Evolutionary conservation across 305 asterid genomes (phyloP).

Genomic region (Ajuga reptans): DNA sequence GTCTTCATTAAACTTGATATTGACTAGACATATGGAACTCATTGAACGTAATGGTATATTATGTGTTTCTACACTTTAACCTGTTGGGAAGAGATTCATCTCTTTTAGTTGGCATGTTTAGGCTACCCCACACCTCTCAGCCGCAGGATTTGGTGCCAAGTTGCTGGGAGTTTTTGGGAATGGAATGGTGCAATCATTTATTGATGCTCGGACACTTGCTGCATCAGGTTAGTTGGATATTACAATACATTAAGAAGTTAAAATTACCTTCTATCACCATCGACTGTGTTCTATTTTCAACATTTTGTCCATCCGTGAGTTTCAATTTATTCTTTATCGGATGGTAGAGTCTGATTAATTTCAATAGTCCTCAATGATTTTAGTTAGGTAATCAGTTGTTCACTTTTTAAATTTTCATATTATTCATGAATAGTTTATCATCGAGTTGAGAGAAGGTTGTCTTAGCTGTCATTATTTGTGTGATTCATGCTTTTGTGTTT

Average conservation of each 20-base stretch:
- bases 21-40: slow-evolving; percentile 3
- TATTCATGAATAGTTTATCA: slow-evolving; percentile 15
- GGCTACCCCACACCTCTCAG: slow-evolving; percentile 93
- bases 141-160: slow-evolving; percentile 98
- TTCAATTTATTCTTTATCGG: neutral
- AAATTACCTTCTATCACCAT: neutral
- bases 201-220: slow-evolving; percentile 74
- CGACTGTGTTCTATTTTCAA: neutral
- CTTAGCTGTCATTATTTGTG: slow-evolving; percentile 7
- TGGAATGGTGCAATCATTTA: slow-evolving; percentile 98
- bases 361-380: neutral
- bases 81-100: neutral
- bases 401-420: neutral
- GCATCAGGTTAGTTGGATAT: slow-evolving; percentile 53
- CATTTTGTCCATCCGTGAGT: slow-evolving; percentile 12
- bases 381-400: neutral
- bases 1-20: neutral
- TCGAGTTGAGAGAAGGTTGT: neutral
- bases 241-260: slow-evolving; percentile 10
- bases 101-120: slow-evolving; percentile 30
- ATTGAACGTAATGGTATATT: neutral
- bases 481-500: neutral
- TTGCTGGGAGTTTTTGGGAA: slow-evolving; percentile 89
- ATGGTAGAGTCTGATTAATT: slow-evolving; percentile 1
- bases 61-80: neutral